These are phyloP conservation scores for Asterella californica DNA, from an alignment of 225 moss, liverwort and hornwort species.

Conservation along the genomic window DNA sequence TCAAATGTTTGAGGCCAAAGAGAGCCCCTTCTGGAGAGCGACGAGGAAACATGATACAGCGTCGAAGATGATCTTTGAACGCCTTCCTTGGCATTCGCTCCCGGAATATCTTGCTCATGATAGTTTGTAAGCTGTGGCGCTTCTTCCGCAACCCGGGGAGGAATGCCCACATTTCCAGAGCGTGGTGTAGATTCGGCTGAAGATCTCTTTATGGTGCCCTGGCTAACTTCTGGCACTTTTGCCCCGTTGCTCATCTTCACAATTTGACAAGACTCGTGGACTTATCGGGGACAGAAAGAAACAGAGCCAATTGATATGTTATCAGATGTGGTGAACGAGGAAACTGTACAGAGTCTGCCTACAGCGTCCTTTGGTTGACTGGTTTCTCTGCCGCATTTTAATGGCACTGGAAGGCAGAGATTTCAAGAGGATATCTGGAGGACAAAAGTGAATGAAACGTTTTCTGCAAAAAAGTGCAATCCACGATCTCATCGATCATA, in stretches of 20 bases:
- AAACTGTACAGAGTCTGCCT: background rate
- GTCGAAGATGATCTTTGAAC: background rate
- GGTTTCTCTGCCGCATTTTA: too few relatives aligned
- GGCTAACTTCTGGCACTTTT: background rate
- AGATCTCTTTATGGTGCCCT: background rate
- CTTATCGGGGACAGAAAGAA: background rate
- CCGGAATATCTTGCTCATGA: background rate
- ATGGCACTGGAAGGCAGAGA: background rate
- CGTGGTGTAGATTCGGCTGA: background rate
- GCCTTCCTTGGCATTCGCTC: background rate
- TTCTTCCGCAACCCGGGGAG: background rate
- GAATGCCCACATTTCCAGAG: background rate
- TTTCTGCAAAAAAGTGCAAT: background rate
- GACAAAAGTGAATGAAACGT: background rate
- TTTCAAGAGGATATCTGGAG: background rate
- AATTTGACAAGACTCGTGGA: background rate
- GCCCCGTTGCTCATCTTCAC: background rate
- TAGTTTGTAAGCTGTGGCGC: background rate
- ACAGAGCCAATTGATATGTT: background rate
- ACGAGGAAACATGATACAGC: constrained; percentile 28
- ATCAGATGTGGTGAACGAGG: background rate
- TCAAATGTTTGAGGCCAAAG: constrained; percentile 71
- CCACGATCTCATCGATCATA: background rate
- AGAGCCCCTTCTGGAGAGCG: constrained; percentile 36
- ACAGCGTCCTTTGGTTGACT: background rate